Evolutionary conservation across 2,329 filamentous ascomycete genomes (phyloP), one percentile per base, ranked within the genome.

Genomic region (Canariomyces notabilis): DNA sequence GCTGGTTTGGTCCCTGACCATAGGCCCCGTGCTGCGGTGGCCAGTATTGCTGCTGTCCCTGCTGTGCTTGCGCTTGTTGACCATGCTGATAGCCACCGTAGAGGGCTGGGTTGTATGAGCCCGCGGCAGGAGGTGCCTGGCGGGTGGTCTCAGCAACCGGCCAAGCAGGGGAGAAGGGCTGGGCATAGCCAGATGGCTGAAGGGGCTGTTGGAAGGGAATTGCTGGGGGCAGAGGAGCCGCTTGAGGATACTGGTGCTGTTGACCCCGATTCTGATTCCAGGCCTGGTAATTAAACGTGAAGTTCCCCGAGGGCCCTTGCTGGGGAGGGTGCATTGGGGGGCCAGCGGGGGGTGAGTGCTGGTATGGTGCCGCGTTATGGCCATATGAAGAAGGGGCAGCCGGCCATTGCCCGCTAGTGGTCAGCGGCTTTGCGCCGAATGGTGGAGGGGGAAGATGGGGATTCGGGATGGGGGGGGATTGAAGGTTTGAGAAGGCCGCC

Each of bases 91-190:
- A 51, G 4, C 69, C 72, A 33, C 74, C 71, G 48, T 82, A 69
- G 58, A 83, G 75, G 1, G 75, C 71, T 3, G 79, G 79, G 53
- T 80, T 82, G 54, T 77, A 77, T 8, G 73, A 66, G 51, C 72
- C 38, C 67, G 62, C 61, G 29, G 66, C 61, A 14, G 68, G 59
- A 33, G 67, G 52, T 36, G 55, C 53, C 29, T 66, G 36, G 31
- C 38, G 42, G 15, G 39, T 39, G 11, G 47, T 19, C 49, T 67
- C 59, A 53, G 62, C 47, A 33, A 60, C 55, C 19, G 58, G 58
- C 60, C 62, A 64, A 15, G 63, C 64, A 14, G 66, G 64, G 16
- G 71, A 69, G 2, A 69, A 71, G 3, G 71, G 41, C 34, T 44
- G 46, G 11, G 34, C 35, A 32, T 46, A 51, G 9, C 46, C 43